These are phyloP conservation scores for Fusarium sp. DNA, from an alignment of 2,329 filamentous ascomycete species.

Conservation along the genomic window DNA sequence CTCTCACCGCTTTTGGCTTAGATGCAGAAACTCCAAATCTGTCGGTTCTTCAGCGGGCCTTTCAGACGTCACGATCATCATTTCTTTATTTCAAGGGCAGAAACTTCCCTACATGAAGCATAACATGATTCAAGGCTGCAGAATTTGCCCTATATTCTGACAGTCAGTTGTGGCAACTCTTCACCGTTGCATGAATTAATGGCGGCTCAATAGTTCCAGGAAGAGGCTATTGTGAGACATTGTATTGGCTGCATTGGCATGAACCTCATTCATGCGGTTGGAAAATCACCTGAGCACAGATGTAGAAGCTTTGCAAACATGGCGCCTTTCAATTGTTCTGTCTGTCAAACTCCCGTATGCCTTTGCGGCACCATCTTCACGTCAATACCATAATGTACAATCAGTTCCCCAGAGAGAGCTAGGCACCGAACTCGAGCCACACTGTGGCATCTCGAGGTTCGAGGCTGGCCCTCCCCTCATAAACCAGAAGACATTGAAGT, in stretches of 20 bases:
- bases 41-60: background rate
- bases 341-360: background rate
- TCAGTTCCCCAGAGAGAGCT: background rate
- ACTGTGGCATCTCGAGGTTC: background rate
- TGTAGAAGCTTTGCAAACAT: background rate
- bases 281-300: background rate
- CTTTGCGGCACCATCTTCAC: background rate
- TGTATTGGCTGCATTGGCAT: background rate
- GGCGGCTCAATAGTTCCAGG: background rate
- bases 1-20: slow-evolving; percentile 37
- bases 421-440: background rate
- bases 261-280: background rate
- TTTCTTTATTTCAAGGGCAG: background rate
- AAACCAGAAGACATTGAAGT: background rate
- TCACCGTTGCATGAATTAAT: background rate
- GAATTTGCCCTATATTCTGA: too few species aligned
- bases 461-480: background rate
- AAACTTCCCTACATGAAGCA: background rate
- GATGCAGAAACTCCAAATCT: slow-evolving; percentile 21
- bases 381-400: background rate
- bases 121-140: background rate
- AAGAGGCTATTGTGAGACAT: slow-evolving; percentile 6
- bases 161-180: background rate
- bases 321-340: background rate
- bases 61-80: background rate